These are phyloP conservation scores for Purshia tridentata DNA, from an alignment of 306 rosid genomes.

Conservation along the genomic window DNA sequence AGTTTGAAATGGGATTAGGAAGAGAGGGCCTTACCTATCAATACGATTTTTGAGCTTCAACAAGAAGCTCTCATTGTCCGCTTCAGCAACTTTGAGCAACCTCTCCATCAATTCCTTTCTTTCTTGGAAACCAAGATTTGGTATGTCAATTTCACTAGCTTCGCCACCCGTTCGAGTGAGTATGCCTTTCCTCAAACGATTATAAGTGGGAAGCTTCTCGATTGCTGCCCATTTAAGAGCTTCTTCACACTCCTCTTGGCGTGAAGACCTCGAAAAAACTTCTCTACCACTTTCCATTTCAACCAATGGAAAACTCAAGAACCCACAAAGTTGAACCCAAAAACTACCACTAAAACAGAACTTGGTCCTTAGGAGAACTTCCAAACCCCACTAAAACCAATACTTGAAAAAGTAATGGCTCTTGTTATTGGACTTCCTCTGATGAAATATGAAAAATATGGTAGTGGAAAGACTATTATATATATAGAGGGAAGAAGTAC, in stretches of 20 bases:
- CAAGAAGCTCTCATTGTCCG: conserved; percentile 38
- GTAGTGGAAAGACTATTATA: no score
- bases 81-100: conserved; percentile 32
- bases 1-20: not conserved
- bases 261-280: conserved; percentile 45
- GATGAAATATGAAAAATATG: no score
- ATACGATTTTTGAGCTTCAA: conserved; percentile 57
- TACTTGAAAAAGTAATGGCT: no score
- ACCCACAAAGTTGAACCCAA: no score
- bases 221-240: conserved; percentile 74
- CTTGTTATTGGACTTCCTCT: no score
- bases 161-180: conserved; percentile 43
- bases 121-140: conserved; percentile 37
- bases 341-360: no score
- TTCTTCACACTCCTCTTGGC: conserved; percentile 54
- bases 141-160: conserved; percentile 48
- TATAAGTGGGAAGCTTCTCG: conserved; percentile 70
- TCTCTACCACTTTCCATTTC: conserved; percentile 17
- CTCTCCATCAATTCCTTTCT: conserved; percentile 38
- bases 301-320: no score
- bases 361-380: no score
- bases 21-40: conserved; percentile 49
- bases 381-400: no score
- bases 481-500: no score
- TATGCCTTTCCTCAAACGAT: conserved; percentile 68